These are phyloP conservation scores for Phytophthora capsici DNA, from an alignment of 352 stramenopile species.

Conservation along the genomic window DNA sequence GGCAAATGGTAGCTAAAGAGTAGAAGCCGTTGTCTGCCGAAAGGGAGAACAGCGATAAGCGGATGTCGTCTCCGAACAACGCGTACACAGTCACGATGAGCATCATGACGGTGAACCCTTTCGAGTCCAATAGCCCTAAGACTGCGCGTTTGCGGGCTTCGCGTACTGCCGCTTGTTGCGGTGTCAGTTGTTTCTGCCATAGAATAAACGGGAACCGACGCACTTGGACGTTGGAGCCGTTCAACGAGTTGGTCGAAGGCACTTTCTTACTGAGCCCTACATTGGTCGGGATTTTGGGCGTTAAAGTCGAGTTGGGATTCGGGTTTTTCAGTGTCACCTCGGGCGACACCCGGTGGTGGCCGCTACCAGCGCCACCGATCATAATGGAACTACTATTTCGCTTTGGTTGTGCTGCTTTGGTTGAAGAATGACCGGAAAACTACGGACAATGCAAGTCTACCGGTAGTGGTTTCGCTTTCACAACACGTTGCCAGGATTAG, in stretches of 20 bases:
- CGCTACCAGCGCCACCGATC: conserved; percentile 33
- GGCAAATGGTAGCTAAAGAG: conserved; percentile 84
- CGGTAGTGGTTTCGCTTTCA: conserved; percentile 16
- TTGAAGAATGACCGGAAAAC: conserved; percentile 16
- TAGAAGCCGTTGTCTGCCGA: conserved; percentile 85
- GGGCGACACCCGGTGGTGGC: conserved; percentile 68
- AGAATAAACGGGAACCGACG: conserved; percentile 29
- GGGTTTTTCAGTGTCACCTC: conserved; percentile 76
- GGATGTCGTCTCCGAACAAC: conserved; percentile 93
- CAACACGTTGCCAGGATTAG: conserved; percentile 25
- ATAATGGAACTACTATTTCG: conserved; percentile 1
- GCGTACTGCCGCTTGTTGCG: conserved; percentile 49
- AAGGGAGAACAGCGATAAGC: conserved; percentile 77
- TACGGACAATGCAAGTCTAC: too few relatives aligned
- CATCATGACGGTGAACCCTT: conserved; percentile 84
- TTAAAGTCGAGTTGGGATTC: conserved; percentile 61
- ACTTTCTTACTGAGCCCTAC: conserved; percentile 44
- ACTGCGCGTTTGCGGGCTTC: conserved; percentile 49
- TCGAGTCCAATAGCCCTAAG: conserved; percentile 71
- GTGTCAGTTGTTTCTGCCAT: conserved; percentile 23
- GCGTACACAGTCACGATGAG: conserved; percentile 92
- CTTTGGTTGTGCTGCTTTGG: background rate
- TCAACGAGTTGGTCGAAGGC: conserved; percentile 7
- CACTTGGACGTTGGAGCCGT: background rate
- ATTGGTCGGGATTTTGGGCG: conserved; percentile 62